These are phyloP conservation scores for Paxillus ammoniavirescens DNA, from an alignment of 768 basidiomycete genomes.

Conservation along the genomic window DNA sequence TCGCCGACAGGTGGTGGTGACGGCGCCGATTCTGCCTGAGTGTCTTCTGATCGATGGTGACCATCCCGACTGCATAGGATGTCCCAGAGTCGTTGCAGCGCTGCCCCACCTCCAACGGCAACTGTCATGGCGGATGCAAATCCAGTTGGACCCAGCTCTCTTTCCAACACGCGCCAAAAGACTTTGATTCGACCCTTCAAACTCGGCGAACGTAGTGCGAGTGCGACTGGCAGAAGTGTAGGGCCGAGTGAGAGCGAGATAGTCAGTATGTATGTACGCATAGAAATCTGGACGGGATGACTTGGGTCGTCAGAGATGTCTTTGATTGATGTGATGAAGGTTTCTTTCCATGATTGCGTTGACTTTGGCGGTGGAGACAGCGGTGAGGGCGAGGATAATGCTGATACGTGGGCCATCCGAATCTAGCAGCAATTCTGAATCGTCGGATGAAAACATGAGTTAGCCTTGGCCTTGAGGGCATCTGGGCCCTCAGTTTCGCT, in stretches of 20 bases:
- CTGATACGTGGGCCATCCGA: slow-evolving; percentile 3
- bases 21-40: not conserved
- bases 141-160: slow-evolving; percentile 59
- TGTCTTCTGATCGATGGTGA: not conserved
- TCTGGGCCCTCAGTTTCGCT: no score
- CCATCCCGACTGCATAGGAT: slow-evolving; percentile 9
- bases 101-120: slow-evolving; percentile 61
- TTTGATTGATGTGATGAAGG: not conserved
- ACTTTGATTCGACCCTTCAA: slow-evolving; percentile 16
- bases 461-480: no score
- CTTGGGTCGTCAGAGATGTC: slow-evolving; percentile 30
- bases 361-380: not conserved
- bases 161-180: slow-evolving; percentile 40
- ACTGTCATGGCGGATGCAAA: slow-evolving; percentile 70
- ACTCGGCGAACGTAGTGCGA: slow-evolving; percentile 29
- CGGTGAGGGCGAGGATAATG: not conserved
- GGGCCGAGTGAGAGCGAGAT: slow-evolving; percentile 70
- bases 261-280: slow-evolving; percentile 67
- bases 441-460: no score
- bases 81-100: slow-evolving; percentile 47
- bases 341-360: not conserved
- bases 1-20: not conserved
- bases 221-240: slow-evolving; percentile 52
- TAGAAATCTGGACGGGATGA: slow-evolving; percentile 56
- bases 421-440: no score